Evolutionary conservation across 2,329 filamentous ascomycete species (phyloP), one percentile per base, ranked within the genome.

Genomic region (Grosmannia serpens): DNA sequence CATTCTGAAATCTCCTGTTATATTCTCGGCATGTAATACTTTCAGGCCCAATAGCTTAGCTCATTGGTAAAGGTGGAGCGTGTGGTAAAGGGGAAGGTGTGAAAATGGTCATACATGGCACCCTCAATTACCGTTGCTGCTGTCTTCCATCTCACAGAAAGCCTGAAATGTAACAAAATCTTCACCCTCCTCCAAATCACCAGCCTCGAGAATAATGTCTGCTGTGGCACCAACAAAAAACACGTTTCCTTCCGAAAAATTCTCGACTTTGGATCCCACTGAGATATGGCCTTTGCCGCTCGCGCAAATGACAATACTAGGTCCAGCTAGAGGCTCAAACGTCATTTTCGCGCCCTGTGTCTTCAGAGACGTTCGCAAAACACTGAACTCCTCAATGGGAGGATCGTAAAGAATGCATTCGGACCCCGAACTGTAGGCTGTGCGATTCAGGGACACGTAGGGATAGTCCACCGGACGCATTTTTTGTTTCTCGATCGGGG

Each of bases 371-470:
- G 88, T 87, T 67, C 89, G 86, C 53, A 96, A 83, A 20, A 99
- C 92, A 64, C 85, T 87, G 71, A 99, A 99, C 70, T 99, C 94
- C 56, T 96, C 89, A 63, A 99, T 99, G 0, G 94, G 94, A 0
- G 94, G 94, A 68, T 99, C 89, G 71, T 99, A 99, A 20, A 97
- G 81, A 11, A 82, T 75, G 4, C 84, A 82, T 8, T 83, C 77
- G 2, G 89, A 92, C 55, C 78, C 83, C 7, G 87, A 90, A 62
- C 83, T 88, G 74, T 96, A 96, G 8, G 86, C 91, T 0, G 78
- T 73, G n/a, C 84, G 82, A 71, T 96, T 95, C 58, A 96, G 77
- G 2, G 86, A 89, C 15, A 81, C 87, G 69, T 94, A 96, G 1
- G 91, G 87, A 69, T 96, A 97, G 66, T 94, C 88, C 20, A 78